Evolutionary conservation across 345 rosid genomes (phyloP), one percentile per base, ranked within the genome.

Genomic region (Eutrema japonicum): DNA sequence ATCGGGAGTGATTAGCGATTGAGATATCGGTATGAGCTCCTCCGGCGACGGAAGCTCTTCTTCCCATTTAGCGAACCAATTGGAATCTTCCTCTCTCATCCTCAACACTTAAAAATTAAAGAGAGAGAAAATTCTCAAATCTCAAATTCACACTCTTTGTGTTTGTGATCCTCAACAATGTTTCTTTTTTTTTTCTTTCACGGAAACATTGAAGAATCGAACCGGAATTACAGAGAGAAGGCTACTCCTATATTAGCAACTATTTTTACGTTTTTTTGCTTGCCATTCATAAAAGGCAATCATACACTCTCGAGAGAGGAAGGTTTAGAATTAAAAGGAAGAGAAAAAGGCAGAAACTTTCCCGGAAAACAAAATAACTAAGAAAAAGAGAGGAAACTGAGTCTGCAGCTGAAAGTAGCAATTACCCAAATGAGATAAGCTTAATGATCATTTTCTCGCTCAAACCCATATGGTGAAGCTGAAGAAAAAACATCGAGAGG

Each of bases 1-100:
- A 88, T 88, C 88, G 64, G 88, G 97, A 41, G 97, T 86, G 72
- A 93, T 93, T 80, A 93, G 85, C 72, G 97, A 78, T 76, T 94
- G 97, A 55, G 93, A 77, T 29, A 94, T 73, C n/a, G 98, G 96
- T 83, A 85, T 94, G 11, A 94, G 95, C 60, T 94, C 98, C 1
- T 88, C 96, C 7, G 88, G 97, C 0, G 97, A 73, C 0, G 97
- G 98, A 4, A 91, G 96, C 50, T 88, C 90, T 53, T 91, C 92
- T 79, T 91, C 97, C 96, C 96, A 89, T 79, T 81, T 88, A 3
- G 95, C 40, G 55, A 93, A 91, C 92, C 97, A 91, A 79, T 83
- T 89, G 0, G 88, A 82, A 54, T 83, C 91, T 30, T 93, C 97
- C 13, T 91, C 96, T 76, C 87, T 89, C 97, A 91, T 91, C 52